These are phyloP conservation scores for Rhododendron simsii DNA, from an alignment of 148 eudicot genomes.

Conservation along the genomic window DNA sequence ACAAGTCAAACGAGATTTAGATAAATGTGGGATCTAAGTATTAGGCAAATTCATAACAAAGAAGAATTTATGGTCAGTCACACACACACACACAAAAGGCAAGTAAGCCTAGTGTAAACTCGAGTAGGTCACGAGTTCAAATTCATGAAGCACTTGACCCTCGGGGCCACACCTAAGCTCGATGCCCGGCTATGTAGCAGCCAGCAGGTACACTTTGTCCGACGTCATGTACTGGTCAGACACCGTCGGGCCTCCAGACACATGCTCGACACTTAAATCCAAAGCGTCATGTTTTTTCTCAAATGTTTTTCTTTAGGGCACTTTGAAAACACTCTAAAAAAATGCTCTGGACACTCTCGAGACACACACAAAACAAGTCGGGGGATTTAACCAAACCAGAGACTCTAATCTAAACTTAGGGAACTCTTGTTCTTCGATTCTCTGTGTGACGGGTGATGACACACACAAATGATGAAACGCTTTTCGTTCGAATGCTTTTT, in stretches of 20 bases:
- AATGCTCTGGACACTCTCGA: not conserved
- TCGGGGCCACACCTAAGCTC: not conserved
- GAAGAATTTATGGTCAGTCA: not conserved
- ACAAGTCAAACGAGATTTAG: slow-evolving; percentile 12
- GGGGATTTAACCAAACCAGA: not conserved
- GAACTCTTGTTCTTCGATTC: not conserved
- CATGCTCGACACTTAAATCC: no score
- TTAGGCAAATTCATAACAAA: not conserved
- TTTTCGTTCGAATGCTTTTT: not conserved
- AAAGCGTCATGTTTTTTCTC: not conserved
- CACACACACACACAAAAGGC: not conserved
- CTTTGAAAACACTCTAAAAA: not conserved
- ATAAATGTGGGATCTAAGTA: not conserved
- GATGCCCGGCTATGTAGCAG: not conserved
- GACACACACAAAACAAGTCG: not conserved
- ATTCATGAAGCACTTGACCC: not conserved
- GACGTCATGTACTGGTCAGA: not conserved
- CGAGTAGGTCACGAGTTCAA: not conserved
- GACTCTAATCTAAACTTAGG: not conserved
- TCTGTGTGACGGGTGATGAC: not conserved
- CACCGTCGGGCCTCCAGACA: not conserved
- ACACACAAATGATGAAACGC: not conserved
- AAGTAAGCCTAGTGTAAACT: not conserved
- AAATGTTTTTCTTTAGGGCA: not conserved
- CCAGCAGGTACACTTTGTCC: not conserved